Conservation (phyloP, 1,284 basidiomycete species). For the Boletellus dicymbophilus region DNA sequence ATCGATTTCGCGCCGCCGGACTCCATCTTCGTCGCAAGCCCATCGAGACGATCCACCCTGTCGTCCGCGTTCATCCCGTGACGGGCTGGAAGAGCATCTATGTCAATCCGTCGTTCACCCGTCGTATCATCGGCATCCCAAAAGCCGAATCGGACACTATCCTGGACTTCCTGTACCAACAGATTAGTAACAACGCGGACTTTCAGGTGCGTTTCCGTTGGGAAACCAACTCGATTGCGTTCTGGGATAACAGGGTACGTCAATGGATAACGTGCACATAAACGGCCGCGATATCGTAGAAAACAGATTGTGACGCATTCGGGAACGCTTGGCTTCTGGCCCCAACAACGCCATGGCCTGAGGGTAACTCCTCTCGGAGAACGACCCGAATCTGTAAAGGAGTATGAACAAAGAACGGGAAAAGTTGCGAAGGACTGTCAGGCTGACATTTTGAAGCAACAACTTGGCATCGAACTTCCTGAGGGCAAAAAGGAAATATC, state of each 20-base stretch:
- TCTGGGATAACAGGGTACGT: slow-evolving; percentile 81
- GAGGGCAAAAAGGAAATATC: slow-evolving; percentile 29
- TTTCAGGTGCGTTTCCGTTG: slow-evolving; percentile 75
- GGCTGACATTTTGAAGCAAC: slow-evolving; percentile 63
- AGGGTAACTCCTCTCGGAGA: slow-evolving; percentile 84
- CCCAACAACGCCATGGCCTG: slow-evolving; percentile 72
- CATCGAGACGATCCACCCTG: slow-evolving; percentile 69
- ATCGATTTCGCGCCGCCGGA: slow-evolving; percentile 65
- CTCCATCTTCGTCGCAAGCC: slow-evolving; percentile 63
- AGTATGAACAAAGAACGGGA: slow-evolving; percentile 67
- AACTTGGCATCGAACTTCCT: slow-evolving; percentile 49
- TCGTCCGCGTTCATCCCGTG: slow-evolving; percentile 74
- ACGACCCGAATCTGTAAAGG: slow-evolving; percentile 71
- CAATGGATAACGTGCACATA: background rate
- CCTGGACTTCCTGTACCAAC: slow-evolving; percentile 69
- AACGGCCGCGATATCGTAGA: background rate
- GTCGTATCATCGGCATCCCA: slow-evolving; percentile 72
- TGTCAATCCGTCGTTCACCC: slow-evolving; percentile 74
- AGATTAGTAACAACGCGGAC: slow-evolving; percentile 68
- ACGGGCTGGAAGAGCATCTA: slow-evolving; percentile 82
- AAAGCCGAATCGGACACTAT: slow-evolving; percentile 80
- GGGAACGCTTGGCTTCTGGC: slow-evolving; percentile 80
- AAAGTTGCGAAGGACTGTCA: slow-evolving; percentile 67
- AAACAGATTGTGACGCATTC: slow-evolving; percentile 69
- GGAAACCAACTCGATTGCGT: slow-evolving; percentile 65